Evolutionary conservation across 768 basidiomycete species (phyloP), one percentile per base, ranked within the genome.

Genomic region (Epithele typhae): DNA sequence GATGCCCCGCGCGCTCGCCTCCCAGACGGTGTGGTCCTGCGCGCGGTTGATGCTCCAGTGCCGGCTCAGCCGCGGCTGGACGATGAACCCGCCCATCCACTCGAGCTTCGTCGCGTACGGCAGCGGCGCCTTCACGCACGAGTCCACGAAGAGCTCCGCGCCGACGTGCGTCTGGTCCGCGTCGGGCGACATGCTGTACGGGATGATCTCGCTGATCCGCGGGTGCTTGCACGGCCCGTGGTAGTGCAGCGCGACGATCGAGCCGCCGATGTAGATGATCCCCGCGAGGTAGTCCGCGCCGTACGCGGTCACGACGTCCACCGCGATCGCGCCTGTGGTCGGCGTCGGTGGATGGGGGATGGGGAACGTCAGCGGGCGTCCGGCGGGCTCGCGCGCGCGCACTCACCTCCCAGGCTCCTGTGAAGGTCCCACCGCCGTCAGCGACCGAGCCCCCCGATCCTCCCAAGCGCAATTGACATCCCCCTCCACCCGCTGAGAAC

Each of bases 251-350:
- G 58, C 52, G 36, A 58, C 43, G 24, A 61, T 40, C 8, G 52
- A 43, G 4, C 59, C 61, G 36, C 61, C 61, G 43, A 45, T 19
- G 52, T 53, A 59, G 40, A 63, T 48, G 40, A 56, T 41, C 24
- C 58, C 58, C 2, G 53, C 43, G 36, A 60, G 49, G 46, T 49
- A 55, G 33, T 54, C 49, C 2, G 51, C 37, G 5, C 59, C 56
- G 42, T 40, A 58, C 8, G 52, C 50, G 25, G 48, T 46, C 9
- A 57, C 43, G 22, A 60, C 49, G 35, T 55, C 57, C 7, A 51
- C 57, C 5, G 48, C 46, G 10, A 58, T 1, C 25, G 30, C 14
- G 34, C 60, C 27, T 30, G 14, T 7, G n/a, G n/a, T n/a, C n/a
- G n/a, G n/a, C n/a, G n/a, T n/a, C n/a, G n/a, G n/a, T n/a, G n/a